Evolutionary conservation across 2,329 filamentous ascomycete species (phyloP), one percentile per base, ranked within the genome.

Genomic region (Nothopassalora personata): DNA sequence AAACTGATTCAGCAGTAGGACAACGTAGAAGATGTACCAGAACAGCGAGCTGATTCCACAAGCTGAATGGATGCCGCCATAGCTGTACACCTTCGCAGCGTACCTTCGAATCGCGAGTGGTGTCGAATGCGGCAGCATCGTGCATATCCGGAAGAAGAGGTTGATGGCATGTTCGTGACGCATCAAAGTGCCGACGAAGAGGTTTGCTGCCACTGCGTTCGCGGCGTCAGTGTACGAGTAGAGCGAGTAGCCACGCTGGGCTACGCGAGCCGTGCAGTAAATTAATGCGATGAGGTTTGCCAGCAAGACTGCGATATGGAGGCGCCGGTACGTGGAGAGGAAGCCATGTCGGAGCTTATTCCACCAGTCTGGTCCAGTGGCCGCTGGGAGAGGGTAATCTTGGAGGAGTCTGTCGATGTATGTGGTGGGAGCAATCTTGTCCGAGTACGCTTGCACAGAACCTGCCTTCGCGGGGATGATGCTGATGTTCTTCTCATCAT

Each of bases 21-120:
- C 66, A 3, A 72, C 71, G 59, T 79, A 75, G 18, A 73, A 62
- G 11, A 76, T 65, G 68, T 76, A 80, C 79, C 79, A 81, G 8
- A 71, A 46, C n/a, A 72, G 64, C 1, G 73, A 73, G 53, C 73
- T 71, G 5, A 73, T 62, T 2, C 70, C 74, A 53, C 70, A 70
- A 1, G 73, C 72, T 4, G 71, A 72, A 60, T 78, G 76, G 0
- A 76, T 63, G 9, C 76, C 75, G 18, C 75, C 76, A 36, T 75
- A 69, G 45, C 72, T 71, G 62, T 76, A 77, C 8, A 77, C 64
- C 63, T 76, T 77, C 39, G 74, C 74, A 3, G 71, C 69, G 23
- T 68, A 63, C 7, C 68, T 66, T 3, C 76, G 73, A 28, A 76
- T 64, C 7, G 61, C 48, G 13, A 77, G 63, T 10, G 76, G 73